Conservation (phyloP, 169 alveolate species). For the Plasmodium yoelii region DNA sequence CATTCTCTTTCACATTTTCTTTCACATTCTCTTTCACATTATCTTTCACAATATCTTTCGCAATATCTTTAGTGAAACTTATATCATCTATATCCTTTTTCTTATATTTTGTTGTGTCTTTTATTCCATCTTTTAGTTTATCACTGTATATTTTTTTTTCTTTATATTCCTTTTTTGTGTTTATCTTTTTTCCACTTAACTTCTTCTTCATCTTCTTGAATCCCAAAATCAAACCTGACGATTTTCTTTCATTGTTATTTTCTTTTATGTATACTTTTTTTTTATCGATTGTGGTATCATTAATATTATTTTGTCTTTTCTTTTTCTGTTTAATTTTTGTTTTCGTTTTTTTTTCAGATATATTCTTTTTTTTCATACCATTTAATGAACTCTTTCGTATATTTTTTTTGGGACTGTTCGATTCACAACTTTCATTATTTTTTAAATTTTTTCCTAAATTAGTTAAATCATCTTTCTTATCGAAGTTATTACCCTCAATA, state of each 20-base stretch:
- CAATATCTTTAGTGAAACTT: neutral
- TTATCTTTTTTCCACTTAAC: neutral
- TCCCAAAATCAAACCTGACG: too few species aligned
- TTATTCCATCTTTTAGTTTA: too few species aligned
- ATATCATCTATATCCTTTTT: neutral
- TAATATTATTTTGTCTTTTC: neutral
- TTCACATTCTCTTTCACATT: neutral
- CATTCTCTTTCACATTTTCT: too few species aligned
- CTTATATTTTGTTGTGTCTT: neutral
- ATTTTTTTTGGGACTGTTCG: neutral
- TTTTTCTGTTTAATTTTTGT: neutral
- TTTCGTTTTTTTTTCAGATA: neutral
- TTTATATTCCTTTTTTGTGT: neutral
- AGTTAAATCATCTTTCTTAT: slow-evolving; percentile 25
- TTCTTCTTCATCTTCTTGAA: too few species aligned
- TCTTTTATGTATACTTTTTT: too few species aligned
- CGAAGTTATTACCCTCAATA: neutral
- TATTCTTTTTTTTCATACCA: slow-evolving; percentile 1
- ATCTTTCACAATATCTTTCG: neutral
- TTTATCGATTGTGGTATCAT: neutral
- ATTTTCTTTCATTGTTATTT: neutral
- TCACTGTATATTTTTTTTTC: too few species aligned
- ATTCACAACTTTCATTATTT: slow-evolving; percentile 11
- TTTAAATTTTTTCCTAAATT: slow-evolving; percentile 8
- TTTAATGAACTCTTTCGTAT: neutral